These are phyloP conservation scores for Selenicereus undatus DNA, from an alignment of 148 eudicot genomes.

Conservation along the genomic window DNA sequence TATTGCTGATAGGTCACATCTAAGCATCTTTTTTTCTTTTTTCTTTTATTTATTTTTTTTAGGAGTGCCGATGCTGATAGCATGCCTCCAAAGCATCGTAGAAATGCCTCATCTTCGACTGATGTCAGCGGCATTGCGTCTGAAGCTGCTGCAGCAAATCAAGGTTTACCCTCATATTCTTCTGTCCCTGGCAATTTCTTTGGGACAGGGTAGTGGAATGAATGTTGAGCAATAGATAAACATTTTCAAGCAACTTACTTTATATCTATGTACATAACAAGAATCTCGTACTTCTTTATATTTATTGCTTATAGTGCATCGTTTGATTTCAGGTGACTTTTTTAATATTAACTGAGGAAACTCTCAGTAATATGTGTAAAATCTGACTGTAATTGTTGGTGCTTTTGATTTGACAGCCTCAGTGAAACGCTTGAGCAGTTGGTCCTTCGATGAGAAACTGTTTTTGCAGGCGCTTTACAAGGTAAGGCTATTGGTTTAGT, in stretches of 20 bases:
- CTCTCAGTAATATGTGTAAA: background rate
- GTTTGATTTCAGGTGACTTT: no score
- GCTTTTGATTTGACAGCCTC: conserved; percentile 30
- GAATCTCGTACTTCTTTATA: background rate
- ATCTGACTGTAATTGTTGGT: conserved; percentile 11
- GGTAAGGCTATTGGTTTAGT: conserved; percentile 31
- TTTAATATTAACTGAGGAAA: no score
- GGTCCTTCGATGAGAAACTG: conserved; percentile 76
- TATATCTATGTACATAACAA: background rate
- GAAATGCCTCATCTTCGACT: conserved; percentile 55
- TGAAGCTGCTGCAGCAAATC: conserved; percentile 43
- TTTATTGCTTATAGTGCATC: background rate
- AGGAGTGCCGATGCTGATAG: conserved; percentile 53
- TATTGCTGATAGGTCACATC: background rate
- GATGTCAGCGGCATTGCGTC: conserved; percentile 58
- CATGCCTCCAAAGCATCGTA: conserved; percentile 52
- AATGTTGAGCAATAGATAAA: no score
- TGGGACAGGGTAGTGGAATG: no score
- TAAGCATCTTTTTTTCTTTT: background rate
- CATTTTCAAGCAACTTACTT: background rate
- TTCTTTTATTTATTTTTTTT: background rate
- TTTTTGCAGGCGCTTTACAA: conserved; percentile 79
- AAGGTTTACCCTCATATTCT: conserved; percentile 37
- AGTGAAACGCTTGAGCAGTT: conserved; percentile 46
- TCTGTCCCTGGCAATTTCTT: background rate